Base-by-base conservation (phyloP, 2,329 filamentous ascomycete genomes). In the Epichloe gansuensis region DNA sequence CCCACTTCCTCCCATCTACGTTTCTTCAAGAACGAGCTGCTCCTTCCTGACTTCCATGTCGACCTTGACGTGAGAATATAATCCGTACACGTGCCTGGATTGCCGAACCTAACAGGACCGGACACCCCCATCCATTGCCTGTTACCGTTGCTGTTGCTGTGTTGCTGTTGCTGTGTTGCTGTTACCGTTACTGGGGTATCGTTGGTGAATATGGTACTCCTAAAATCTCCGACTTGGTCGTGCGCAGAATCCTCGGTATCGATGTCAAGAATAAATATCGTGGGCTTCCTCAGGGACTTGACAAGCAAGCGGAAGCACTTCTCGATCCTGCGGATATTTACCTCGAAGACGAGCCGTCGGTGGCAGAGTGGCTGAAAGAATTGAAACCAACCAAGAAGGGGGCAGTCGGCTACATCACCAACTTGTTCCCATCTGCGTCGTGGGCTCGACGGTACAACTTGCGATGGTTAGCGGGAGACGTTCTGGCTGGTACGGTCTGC, bases 361-460 rank as follows among this genome's bases (percentile, higher is more conserved):
- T 79, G 1, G 58, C 62, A 1, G 83, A 87, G 59, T 88, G 78
- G 77, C 55, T 89, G 35, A 63, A 65, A 7, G 75, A 80, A 3
- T 61, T 81, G 11, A 63, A 72, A 1, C 86, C 86, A 0, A 71
- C 69, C 3, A 63, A 67, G 13, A 57, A 58, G 0, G 73, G 78
- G 15, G 55, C 78, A 8, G 46, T 62, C 12, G 57, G 66, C 6
- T 90, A 88, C 60, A 55, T 78, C 41, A 68, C 58, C 8, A 63
- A 62, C 25, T 55, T 75, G 1, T 87, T 90, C 60, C 86, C 86
- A 0, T 87, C 86, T 60, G 66, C 79, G 2, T 71, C 74, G 23
- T 90, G 86, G 86, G 83, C 89, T 52, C 65, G 68, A 23, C 75
- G 81, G 52, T 91, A 91, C 69, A 89, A 89, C 61, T 15, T 78